Conservation (phyloP, 1,139 yeast genomes). For the Candida frijolesensis region DNA sequence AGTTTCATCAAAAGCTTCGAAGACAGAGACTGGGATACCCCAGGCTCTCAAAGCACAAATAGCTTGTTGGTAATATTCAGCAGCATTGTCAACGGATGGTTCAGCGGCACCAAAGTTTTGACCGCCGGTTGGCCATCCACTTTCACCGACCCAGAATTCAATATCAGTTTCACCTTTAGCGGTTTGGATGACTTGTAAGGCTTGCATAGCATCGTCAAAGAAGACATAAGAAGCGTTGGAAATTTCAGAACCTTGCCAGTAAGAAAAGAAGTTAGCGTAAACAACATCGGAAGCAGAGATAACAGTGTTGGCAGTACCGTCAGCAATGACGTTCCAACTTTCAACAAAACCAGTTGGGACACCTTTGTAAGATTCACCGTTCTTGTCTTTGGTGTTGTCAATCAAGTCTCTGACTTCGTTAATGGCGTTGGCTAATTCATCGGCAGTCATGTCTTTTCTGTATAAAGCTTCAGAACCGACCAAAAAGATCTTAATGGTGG, state of each 20-base stretch:
- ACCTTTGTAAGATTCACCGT: conserved; percentile 73
- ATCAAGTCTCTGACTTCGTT: conserved; percentile 57
- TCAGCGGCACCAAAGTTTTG: conserved; percentile 62
- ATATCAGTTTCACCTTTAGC: conserved; percentile 83
- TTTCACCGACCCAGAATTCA: conserved; percentile 95
- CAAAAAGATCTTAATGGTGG: conserved; percentile 69
- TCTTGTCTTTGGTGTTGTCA: conserved; percentile 65
- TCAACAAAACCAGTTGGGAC: conserved; percentile 91
- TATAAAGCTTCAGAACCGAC: conserved; percentile 94
- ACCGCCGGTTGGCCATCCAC: conserved; percentile 97
- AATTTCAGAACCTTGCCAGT: conserved; percentile 97
- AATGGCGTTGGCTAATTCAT: conserved; percentile 66
- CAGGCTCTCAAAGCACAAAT: conserved; percentile 92
- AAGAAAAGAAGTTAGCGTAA: conserved; percentile 92
- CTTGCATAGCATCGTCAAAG: conserved; percentile 96
- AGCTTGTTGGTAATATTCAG: conserved; percentile 80
- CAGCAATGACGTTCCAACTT: conserved; percentile 91
- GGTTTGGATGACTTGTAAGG: conserved; percentile 82
- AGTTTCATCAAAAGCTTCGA: conserved; percentile 93
- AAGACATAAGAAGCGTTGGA: conserved; percentile 82
- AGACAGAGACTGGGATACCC: conserved; percentile 90
- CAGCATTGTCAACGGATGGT: conserved; percentile 76
- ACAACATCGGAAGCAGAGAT: conserved; percentile 81
- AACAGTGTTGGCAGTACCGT: conserved; percentile 68
- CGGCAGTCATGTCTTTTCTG: conserved; percentile 78